phyloP scores from a whole-genome alignment of 352 stramenopile species.

The Pythium sp. region DNA sequence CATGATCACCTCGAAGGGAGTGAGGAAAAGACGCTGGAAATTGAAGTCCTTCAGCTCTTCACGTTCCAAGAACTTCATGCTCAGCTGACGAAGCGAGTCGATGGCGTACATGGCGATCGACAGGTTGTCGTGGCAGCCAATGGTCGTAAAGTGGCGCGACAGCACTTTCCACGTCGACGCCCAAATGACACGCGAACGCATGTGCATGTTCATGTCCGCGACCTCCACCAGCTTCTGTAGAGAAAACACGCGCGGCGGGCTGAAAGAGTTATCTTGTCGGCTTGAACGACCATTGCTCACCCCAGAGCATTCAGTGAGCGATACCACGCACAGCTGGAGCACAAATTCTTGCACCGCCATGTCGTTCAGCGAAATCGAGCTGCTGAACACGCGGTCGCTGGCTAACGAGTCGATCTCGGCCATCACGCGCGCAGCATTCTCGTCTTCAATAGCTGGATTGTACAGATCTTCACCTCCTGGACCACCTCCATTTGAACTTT shows the following conservation, averaged over 20 bases:
- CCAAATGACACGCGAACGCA: slow-evolving; percentile 95
- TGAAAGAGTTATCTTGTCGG: slow-evolving; percentile 30
- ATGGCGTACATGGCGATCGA: slow-evolving; percentile 98
- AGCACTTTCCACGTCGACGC: slow-evolving; percentile 97
- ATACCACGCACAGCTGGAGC: slow-evolving; percentile 87
- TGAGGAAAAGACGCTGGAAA: slow-evolving; percentile 98
- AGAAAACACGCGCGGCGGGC: slow-evolving; percentile 95
- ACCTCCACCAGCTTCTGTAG: slow-evolving; percentile 99
- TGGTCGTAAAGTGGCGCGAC: slow-evolving; percentile 96
- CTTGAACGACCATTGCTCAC: slow-evolving; percentile 44
- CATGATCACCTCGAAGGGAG: slow-evolving; percentile 96
- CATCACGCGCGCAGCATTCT: slow-evolving; percentile 82
- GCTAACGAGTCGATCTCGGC: slow-evolving; percentile 82
- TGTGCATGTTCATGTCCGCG: slow-evolving; percentile 99
- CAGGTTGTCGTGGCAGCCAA: slow-evolving; percentile 95
- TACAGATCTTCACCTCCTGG: slow-evolving; percentile 49
- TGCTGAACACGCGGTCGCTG: slow-evolving; percentile 92
- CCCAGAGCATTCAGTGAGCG: slow-evolving; percentile 85
- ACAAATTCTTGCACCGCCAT: slow-evolving; percentile 89
- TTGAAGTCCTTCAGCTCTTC: slow-evolving; percentile 98
- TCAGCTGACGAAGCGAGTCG: slow-evolving; percentile 99
- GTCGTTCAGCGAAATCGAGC: slow-evolving; percentile 76
- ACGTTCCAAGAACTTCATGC: slow-evolving; percentile 99
- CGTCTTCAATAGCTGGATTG: slow-evolving; percentile 76
- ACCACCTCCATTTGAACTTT: slow-evolving; percentile 27